phyloP scores from a whole-genome alignment of 257 asterid genomes.

The Solanum chaucha region DNA sequence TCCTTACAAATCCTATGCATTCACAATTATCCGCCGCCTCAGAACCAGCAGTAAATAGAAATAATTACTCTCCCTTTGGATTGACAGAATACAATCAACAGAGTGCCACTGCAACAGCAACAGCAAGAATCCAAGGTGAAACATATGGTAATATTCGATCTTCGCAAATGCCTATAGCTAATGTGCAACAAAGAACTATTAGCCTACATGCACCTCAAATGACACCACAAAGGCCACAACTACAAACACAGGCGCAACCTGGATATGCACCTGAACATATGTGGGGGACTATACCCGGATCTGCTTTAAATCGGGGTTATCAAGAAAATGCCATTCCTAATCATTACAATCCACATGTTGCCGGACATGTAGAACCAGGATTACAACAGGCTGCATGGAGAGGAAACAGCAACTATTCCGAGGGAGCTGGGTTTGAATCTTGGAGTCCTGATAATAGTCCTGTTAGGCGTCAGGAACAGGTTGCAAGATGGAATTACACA shows the following conservation, averaged over 20 bases:
- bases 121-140: constrained; percentile 8
- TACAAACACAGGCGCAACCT: constrained; percentile 11
- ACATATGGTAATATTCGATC: constrained; percentile 14
- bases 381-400: constrained; percentile 19
- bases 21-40: constrained; percentile 28
- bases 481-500: constrained; percentile 21
- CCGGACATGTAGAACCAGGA: constrained; percentile 17
- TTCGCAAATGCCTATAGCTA: neutral
- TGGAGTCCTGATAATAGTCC: constrained; percentile 78
- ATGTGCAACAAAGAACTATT: neutral
- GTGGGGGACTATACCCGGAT: neutral
- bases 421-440: constrained; percentile 38
- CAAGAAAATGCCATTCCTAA: constrained; percentile 25
- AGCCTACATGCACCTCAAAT: neutral
- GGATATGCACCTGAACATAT: constrained; percentile 19
- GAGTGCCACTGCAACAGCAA: neutral
- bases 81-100: constrained; percentile 20
- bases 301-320: neutral
- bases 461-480: constrained; percentile 24
- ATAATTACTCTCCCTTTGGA: constrained; percentile 18
- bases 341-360: constrained; percentile 15
- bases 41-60: constrained; percentile 27
- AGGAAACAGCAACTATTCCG: constrained; percentile 19
- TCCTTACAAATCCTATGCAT: constrained; percentile 12
- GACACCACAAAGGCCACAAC: constrained; percentile 13